A percentile compares a stretch with the other conserved stretches of the same genome.
Conservation (phyloP, 352 stramenopile species). For the Globisporangium recalcitrans region DNA sequence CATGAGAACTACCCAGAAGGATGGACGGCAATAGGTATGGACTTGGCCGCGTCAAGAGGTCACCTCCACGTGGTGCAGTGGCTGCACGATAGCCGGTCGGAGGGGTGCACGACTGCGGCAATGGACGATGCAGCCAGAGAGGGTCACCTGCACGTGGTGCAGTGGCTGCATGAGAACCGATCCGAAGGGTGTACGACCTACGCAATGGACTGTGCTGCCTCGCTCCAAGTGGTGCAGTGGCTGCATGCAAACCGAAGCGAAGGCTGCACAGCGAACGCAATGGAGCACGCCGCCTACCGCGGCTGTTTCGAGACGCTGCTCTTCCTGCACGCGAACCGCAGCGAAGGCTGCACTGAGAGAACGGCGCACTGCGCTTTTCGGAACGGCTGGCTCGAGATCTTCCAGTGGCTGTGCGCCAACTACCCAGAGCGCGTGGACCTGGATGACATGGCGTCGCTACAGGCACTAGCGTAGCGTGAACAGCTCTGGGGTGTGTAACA, state of each 20-base stretch:
- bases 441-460: neutral
- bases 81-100: neutral
- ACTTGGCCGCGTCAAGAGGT: neutral
- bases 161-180: neutral
- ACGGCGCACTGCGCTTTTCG: neutral
- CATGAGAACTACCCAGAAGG: neutral
- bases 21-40: neutral
- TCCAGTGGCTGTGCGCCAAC: neutral
- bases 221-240: neutral
- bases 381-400: neutral
- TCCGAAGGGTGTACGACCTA: neutral
- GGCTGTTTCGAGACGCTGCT: neutral
- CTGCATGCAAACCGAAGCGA: neutral
- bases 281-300: neutral
- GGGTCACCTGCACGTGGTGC: neutral
- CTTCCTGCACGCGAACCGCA: neutral
- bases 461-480: too few relatives aligned
- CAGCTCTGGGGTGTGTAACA: too few relatives aligned
- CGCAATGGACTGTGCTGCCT: neutral
- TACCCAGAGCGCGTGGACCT: neutral
- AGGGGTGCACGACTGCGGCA: neutral
- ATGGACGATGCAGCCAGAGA: neutral
- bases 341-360: neutral
- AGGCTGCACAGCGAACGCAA: neutral
- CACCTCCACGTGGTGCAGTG: neutral